phyloP scores from a whole-genome alignment of 768 basidiomycete species.

The Psilocybe tampanensis region DNA sequence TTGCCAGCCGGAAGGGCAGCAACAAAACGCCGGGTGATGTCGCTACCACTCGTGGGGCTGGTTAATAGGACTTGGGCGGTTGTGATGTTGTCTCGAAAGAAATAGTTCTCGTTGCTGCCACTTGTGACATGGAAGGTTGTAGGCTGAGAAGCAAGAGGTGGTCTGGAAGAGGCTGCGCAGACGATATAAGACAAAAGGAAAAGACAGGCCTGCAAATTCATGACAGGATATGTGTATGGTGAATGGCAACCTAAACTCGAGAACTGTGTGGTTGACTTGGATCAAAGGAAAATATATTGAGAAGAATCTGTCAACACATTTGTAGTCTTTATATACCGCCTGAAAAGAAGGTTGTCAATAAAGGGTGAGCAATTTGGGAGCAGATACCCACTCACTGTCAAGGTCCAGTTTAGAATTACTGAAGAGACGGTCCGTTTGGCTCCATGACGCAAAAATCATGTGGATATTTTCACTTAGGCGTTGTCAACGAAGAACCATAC shows the following conservation, averaged over 20 bases:
- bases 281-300: no score
- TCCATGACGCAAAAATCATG: background rate
- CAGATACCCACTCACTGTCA: conserved; percentile 7
- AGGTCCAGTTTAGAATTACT: background rate
- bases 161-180: background rate
- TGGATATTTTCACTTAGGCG: background rate
- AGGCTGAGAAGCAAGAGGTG: background rate
- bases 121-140: conserved; percentile 32
- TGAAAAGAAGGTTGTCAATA: background rate
- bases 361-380: background rate
- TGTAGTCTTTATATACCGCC: background rate
- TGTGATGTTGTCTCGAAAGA: conserved; percentile 41
- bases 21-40: conserved; percentile 35
- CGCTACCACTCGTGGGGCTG: conserved; percentile 22
- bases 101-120: conserved; percentile 46
- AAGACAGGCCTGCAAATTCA: background rate
- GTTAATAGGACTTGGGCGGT: conserved; percentile 42
- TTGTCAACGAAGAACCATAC: background rate
- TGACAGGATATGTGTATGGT: background rate
- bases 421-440: background rate
- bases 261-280: no score
- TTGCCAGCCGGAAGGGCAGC: conserved; percentile 46
- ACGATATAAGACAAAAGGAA: background rate
- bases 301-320: background rate
- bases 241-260: no score